Evolutionary conservation across 495 filamentous ascomycete genomes (phyloP).

Genomic region (Hypoxylon crocopeplum): DNA sequence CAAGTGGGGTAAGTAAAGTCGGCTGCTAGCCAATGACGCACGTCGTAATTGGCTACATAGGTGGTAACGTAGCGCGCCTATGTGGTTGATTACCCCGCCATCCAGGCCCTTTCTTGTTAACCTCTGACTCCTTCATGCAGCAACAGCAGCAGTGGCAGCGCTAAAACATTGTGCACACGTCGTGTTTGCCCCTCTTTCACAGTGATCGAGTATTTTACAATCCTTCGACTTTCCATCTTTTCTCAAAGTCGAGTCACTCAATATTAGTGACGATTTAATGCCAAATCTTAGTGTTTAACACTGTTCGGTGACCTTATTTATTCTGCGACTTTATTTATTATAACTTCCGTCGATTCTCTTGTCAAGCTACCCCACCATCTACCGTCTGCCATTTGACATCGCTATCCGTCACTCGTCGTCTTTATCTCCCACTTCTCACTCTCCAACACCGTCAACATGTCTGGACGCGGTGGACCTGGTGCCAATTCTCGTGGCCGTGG

Average conservation of each 20-base stretch:
- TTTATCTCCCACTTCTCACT: no score
- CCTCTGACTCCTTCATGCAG: slow-evolving; percentile 27
- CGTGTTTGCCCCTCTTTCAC: slow-evolving; percentile 31
- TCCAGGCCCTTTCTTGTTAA: slow-evolving; percentile 13
- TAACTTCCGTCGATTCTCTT: not conserved
- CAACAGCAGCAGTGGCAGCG: not conserved
- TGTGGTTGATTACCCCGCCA: slow-evolving; percentile 27
- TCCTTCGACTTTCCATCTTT: no score
- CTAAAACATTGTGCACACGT: no score
- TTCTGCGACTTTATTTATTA: not conserved
- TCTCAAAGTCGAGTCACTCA: no score
- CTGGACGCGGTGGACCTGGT: slow-evolving; percentile 62
- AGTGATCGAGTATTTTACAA: not conserved
- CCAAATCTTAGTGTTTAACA: no score
- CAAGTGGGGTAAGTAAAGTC: slow-evolving; percentile 1
- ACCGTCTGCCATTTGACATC: no score
- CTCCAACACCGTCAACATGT: slow-evolving; percentile 57
- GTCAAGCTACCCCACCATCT: slow-evolving; percentile 22
- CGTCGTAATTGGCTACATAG: slow-evolving; percentile 8
- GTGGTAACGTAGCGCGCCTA: slow-evolving; percentile 6
- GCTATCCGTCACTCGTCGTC: no score
- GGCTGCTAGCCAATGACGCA: slow-evolving; percentile 12
- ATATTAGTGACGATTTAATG: not conserved
- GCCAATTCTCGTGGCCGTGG: slow-evolving; percentile 72
- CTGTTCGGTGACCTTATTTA: no score